Percentiles rank a stretch among this genome's conserved stretches.
These are phyloP conservation scores for Zopfia rhizophila DNA, from an alignment of 2,329 filamentous ascomycete species.

Conservation along the genomic window DNA sequence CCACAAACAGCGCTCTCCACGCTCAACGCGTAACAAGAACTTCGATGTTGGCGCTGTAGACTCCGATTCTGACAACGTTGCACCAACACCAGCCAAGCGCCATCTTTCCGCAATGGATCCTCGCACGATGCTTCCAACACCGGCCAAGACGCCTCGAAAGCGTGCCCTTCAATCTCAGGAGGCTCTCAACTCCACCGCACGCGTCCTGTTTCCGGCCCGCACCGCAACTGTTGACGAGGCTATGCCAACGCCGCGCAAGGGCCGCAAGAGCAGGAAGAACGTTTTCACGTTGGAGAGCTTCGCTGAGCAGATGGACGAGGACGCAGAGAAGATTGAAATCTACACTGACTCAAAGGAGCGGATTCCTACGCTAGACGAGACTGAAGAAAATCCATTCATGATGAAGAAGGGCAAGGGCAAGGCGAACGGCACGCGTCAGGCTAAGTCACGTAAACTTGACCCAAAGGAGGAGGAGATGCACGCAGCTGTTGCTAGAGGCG, in stretches of 20 bases:
- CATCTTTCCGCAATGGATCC: constrained; percentile 40
- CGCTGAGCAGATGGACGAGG: constrained; percentile 62
- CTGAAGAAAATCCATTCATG: constrained; percentile 77
- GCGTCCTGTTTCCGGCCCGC: constrained; percentile 68
- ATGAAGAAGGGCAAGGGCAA: constrained; percentile 55
- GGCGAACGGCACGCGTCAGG: constrained; percentile 54
- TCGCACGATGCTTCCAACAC: constrained; percentile 76
- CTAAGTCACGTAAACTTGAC: constrained; percentile 62
- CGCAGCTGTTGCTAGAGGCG: constrained; percentile 70
- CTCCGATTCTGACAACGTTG: constrained; percentile 42
- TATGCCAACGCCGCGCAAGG: constrained; percentile 69
- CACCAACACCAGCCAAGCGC: constrained; percentile 38
- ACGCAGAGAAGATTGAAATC: constrained; percentile 72
- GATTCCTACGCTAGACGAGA: constrained; percentile 73
- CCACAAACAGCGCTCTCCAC: constrained; percentile 39
- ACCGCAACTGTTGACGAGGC: constrained; percentile 69
- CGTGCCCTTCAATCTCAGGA: constrained; percentile 54
- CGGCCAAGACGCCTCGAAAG: constrained; percentile 80
- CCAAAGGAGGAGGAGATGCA: constrained; percentile 70
- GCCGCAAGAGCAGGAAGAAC: constrained; percentile 67
- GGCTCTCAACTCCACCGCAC: constrained; percentile 60
- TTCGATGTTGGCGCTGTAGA: constrained; percentile 32
- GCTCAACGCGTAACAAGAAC: constrained; percentile 43
- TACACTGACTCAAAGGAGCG: constrained; percentile 83
- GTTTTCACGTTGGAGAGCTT: constrained; percentile 50